Conservation (phyloP, 2,329 filamentous ascomycete genomes). For the Cytospora mali region DNA sequence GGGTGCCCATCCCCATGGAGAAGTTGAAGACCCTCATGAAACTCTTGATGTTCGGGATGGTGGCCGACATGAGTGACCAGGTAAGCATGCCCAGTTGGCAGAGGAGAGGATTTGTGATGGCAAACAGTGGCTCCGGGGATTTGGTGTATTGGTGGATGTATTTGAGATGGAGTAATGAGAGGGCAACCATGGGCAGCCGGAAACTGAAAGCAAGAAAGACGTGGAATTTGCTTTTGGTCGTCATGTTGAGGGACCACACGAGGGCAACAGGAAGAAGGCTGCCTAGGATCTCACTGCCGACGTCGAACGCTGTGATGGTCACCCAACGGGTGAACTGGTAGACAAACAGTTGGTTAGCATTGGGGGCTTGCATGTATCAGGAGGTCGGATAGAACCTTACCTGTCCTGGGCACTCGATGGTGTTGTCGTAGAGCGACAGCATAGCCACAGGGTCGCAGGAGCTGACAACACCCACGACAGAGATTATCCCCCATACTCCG, state of each 20-base stretch:
- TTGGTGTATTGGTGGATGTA: conserved; percentile 19
- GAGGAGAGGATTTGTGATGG: conserved; percentile 26
- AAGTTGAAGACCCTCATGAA: conserved; percentile 30
- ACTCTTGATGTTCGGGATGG: conserved; percentile 31
- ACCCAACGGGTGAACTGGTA: conserved; percentile 17
- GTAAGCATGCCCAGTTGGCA: conserved; percentile 29
- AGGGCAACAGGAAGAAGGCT: conserved; percentile 28
- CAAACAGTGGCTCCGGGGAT: conserved; percentile 27
- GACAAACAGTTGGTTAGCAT: not conserved
- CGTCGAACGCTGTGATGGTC: conserved; percentile 22
- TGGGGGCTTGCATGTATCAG: too few species aligned
- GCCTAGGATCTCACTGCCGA: conserved; percentile 28
- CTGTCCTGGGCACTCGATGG: not conserved
- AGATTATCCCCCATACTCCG: conserved; percentile 23
- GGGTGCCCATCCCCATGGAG: not conserved
- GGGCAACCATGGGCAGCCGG: conserved; percentile 28
- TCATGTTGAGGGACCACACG: conserved; percentile 29
- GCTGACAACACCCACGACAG: conserved; percentile 3
- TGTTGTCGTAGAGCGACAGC: not conserved
- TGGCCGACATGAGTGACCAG: conserved; percentile 31
- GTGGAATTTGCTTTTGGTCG: conserved; percentile 23
- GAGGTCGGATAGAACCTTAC: not conserved
- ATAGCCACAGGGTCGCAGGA: not conserved
- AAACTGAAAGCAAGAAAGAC: conserved; percentile 31
- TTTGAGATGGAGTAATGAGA: conserved; percentile 24